Base-by-base conservation (phyloP, 2,329 filamentous ascomycete species). In the Cercospora sp. region DNA sequence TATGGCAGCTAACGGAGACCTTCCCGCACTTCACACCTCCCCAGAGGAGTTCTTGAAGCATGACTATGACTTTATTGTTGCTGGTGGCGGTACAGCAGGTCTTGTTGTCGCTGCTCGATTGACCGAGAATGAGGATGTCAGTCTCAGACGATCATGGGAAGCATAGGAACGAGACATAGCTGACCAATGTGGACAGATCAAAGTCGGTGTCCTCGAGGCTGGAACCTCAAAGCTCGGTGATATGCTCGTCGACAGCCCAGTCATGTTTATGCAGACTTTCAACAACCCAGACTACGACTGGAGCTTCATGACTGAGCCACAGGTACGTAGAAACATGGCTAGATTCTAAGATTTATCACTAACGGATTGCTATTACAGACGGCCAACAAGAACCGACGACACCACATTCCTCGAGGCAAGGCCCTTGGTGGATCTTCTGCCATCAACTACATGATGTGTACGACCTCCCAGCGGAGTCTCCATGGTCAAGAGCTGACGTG, bases 371-470 rank as follows among this genome's bases (percentile, higher is more conserved):
- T 9, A 51, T 40, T n/a, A 13, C 3, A 72, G 69, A 67, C 63
- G 42, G 48, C 64, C 61, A 73, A 73, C 63, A 69, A 71, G 60
- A 64, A 64, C 42, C 69, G 71, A 63, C 57, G 69, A 45, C 71
- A 74, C 28, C 73, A 74, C 63, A 73, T 74, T 18, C 73, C 73
- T 23, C 68, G 73, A 20, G 81, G 80, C 2, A 79, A 79, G 55
- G 76, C 76, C 0, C 72, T 82, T 1, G 81, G 80, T 30, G 81
- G 81, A 12, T 77, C 75, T 48, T 78, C 75, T n/a, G 78, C 78
- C 1, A 80, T 82, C 59, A 82, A 82, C 65, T 74, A 73, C 64
- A 73, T 73, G 73, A 74, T 74, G 73, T 74, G 60, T 62, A 62
- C 6, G 60, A 30, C 13, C 18, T 51, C 12, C 20, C 6, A 13